A percentile compares a stretch with the other conserved stretches of the same genome.
phyloP scores from a whole-genome alignment of 2,329 filamentous ascomycete species.

The Neoascochyta sp. region DNA sequence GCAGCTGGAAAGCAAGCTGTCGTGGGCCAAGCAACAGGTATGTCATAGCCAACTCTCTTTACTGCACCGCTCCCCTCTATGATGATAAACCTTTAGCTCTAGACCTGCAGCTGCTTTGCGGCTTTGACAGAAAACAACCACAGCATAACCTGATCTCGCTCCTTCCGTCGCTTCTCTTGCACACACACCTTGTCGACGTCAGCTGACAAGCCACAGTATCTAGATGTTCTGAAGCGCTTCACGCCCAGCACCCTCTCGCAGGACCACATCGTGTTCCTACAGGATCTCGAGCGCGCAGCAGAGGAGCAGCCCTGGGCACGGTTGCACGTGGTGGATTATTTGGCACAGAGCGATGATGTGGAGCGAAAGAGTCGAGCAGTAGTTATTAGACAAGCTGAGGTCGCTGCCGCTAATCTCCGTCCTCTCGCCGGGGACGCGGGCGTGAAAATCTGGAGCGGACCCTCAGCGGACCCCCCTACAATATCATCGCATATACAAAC shows the following conservation, averaged over 20 bases:
- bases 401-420: slow-evolving; percentile 27
- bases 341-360: slow-evolving; percentile 34
- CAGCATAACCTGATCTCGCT: slow-evolving; percentile 40
- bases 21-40: slow-evolving; percentile 50
- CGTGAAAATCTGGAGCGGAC: slow-evolving; percentile 43
- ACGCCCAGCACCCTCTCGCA: slow-evolving; percentile 38
- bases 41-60: slow-evolving; percentile 12
- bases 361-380: slow-evolving; percentile 33
- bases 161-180: slow-evolving; percentile 4
- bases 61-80: slow-evolving; percentile 21
- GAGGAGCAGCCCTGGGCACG: slow-evolving; percentile 24
- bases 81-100: slow-evolving; percentile 51
- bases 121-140: slow-evolving; percentile 46
- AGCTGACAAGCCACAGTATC: slow-evolving; percentile 34
- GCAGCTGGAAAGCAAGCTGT: slow-evolving; percentile 47
- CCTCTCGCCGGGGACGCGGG: slow-evolving; percentile 21
- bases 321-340: slow-evolving; percentile 34
- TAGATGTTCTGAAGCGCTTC: slow-evolving; percentile 40
- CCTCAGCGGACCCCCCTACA: slow-evolving; percentile 29
- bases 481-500: slow-evolving; percentile 21
- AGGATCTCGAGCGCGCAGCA: slow-evolving; percentile 37
- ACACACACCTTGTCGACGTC: slow-evolving; percentile 1
- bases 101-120: slow-evolving; percentile 49
- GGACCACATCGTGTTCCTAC: slow-evolving; percentile 40
- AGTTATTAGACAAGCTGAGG: slow-evolving; percentile 35